Conservation (phyloP, 176 grass and related monocot species). For the Hyparrhenia diplandra region DNA sequence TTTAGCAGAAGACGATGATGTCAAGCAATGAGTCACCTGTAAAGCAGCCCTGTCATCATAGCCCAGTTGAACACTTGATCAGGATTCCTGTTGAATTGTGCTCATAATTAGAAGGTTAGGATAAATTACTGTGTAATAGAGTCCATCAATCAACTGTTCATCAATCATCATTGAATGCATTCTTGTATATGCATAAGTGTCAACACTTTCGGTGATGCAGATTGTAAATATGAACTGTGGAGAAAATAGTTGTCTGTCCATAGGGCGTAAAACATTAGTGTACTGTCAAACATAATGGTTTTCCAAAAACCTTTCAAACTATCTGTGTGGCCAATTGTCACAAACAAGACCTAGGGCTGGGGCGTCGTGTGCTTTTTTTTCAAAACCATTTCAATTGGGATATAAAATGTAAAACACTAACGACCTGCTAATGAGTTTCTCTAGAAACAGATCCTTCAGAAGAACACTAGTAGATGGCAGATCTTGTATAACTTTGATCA, state of each 20-base stretch:
- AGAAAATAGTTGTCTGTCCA: background rate
- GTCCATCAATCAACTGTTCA: background rate
- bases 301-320: background rate
- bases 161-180: background rate
- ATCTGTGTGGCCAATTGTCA: background rate
- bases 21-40: no score
- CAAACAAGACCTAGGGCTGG: no score
- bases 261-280: background rate
- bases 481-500: background rate
- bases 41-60: constrained; percentile 57
- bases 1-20: no score
- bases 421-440: background rate
- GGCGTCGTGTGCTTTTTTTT: background rate
- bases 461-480: background rate
- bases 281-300: background rate
- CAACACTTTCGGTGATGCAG: background rate
- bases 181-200: background rate
- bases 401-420: background rate
- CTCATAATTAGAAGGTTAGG: constrained; percentile 7
- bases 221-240: background rate
- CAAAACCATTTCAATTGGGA: background rate
- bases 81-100: constrained; percentile 42
- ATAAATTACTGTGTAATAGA: background rate
- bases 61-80: constrained; percentile 47
- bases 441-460: constrained; percentile 20